These are phyloP conservation scores for Fusarium sp. DNA, from an alignment of 2,329 filamentous ascomycete genomes.

Conservation along the genomic window DNA sequence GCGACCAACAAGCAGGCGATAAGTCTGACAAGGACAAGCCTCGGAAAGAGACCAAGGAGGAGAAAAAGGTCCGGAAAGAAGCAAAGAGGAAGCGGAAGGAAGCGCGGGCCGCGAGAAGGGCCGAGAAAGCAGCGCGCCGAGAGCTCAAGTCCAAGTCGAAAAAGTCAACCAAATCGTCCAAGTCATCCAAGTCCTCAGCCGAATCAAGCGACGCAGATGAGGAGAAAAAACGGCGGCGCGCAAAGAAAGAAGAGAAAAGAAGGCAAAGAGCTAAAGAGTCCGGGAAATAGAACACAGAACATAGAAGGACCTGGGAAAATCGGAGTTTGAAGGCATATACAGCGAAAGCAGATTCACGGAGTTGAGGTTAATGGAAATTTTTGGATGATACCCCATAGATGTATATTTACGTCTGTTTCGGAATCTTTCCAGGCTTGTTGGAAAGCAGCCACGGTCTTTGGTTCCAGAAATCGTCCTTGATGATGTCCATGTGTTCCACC, in stretches of 20 bases:
- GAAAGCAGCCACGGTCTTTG: constrained; percentile 84
- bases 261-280: constrained; percentile 44
- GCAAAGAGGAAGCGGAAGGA: constrained; percentile 47
- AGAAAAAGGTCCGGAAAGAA: constrained; percentile 51
- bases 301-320: constrained; percentile 11
- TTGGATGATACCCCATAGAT: constrained; percentile 48
- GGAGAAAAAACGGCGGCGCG: constrained; percentile 59
- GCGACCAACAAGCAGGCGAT: constrained; percentile 48
- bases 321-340: constrained; percentile 22
- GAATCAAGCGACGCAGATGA: constrained; percentile 50
- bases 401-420: constrained; percentile 62
- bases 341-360: constrained; percentile 41
- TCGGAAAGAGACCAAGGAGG: constrained; percentile 56
- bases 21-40: constrained; percentile 20
- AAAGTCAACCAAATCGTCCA: constrained; percentile 43
- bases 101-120: constrained; percentile 37
- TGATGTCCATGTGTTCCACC: constrained; percentile 90
- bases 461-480: constrained; percentile 95
- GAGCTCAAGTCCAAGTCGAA: constrained; percentile 40
- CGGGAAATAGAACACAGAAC: constrained; percentile 33
- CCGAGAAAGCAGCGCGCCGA: constrained; percentile 38
- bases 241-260: constrained; percentile 55
- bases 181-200: constrained; percentile 44
- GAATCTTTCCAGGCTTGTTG: constrained; percentile 76
- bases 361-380: constrained; percentile 40